Evolutionary conservation across 441 rosid species (phyloP).

Genomic region (Populus hybrid): DNA sequence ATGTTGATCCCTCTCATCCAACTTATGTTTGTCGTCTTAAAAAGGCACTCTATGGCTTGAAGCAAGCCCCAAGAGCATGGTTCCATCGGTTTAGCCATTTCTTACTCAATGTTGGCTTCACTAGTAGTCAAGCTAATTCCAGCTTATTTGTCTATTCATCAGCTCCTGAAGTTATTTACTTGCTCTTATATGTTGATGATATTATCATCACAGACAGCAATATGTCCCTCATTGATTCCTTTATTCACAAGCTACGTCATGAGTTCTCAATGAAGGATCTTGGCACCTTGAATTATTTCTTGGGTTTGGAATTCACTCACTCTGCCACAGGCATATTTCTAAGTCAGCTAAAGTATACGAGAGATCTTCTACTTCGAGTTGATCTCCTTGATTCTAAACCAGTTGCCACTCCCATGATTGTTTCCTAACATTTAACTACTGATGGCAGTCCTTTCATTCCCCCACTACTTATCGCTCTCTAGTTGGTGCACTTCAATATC

Average conservation of each 20-base stretch:
- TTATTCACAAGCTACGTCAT: background rate
- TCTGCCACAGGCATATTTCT: rapidly evolving
- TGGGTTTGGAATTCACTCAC: background rate
- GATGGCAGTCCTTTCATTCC: rapidly evolving
- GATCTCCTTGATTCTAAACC: background rate
- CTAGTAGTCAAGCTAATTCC: background rate
- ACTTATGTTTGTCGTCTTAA: background rate
- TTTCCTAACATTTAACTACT: rapidly evolving
- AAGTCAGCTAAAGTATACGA: background rate
- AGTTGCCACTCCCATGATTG: background rate
- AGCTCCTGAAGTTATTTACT: rapidly evolving
- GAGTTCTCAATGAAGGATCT: background rate
- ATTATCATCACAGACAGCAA: background rate
- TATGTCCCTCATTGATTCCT: rapidly evolving
- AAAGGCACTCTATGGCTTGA: background rate
- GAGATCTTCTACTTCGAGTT: background rate
- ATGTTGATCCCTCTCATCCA: background rate
- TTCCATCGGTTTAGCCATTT: background rate
- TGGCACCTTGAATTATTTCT: background rate
- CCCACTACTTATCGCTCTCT: background rate
- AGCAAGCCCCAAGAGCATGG: background rate
- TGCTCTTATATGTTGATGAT: background rate
- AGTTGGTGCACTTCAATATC: background rate
- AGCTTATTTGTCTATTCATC: background rate
- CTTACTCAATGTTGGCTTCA: background rate